A percentile compares a stretch with the other conserved stretches of the same genome.
These are phyloP conservation scores for Exophiala lecanii-corni DNA, from an alignment of 2,329 filamentous ascomycete species.

Conservation along the genomic window DNA sequence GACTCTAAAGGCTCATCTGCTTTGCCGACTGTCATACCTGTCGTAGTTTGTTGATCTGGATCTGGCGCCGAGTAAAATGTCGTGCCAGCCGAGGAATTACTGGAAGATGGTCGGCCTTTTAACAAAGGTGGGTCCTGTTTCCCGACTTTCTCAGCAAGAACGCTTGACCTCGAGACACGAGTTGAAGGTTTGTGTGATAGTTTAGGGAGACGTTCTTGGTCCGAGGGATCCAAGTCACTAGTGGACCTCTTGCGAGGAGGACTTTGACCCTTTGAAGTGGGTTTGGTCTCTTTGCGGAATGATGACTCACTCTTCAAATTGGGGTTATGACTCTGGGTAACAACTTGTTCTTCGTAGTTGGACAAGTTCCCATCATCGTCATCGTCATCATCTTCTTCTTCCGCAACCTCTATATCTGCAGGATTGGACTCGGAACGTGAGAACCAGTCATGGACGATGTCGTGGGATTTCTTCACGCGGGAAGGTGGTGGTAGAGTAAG, in stretches of 20 bases:
- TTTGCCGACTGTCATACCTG: too few relatives aligned
- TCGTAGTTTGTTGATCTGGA: neutral
- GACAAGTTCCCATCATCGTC: constrained; percentile 5
- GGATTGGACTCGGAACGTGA: constrained; percentile 12
- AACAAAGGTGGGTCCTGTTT: constrained; percentile 11
- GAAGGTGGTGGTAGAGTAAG: constrained; percentile 20
- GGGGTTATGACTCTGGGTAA: neutral
- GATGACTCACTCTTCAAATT: constrained; percentile 15
- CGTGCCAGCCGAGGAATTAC: constrained; percentile 6
- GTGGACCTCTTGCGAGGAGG: constrained; percentile 23
- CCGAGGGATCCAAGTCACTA: constrained; percentile 20
- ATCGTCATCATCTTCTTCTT: constrained; percentile 4
- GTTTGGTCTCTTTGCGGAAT: constrained; percentile 5
- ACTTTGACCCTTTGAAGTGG: constrained; percentile 7
- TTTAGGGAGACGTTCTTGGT: constrained; percentile 10
- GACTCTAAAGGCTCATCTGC: neutral
- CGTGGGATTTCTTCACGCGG: too few relatives aligned
- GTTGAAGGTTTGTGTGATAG: constrained; percentile 10
- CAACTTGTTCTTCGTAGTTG: constrained; percentile 3
- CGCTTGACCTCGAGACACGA: constrained; percentile 7
- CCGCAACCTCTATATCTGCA: constrained; percentile 16
- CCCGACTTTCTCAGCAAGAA: constrained; percentile 9
- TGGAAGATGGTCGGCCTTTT: constrained; percentile 13
- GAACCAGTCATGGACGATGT: too few relatives aligned
- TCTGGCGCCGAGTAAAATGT: constrained; percentile 1